Evolutionary conservation across 1,139 yeast species (phyloP), one percentile per base, ranked within the genome.

Genomic region (Geotrichum aggregatum): DNA sequence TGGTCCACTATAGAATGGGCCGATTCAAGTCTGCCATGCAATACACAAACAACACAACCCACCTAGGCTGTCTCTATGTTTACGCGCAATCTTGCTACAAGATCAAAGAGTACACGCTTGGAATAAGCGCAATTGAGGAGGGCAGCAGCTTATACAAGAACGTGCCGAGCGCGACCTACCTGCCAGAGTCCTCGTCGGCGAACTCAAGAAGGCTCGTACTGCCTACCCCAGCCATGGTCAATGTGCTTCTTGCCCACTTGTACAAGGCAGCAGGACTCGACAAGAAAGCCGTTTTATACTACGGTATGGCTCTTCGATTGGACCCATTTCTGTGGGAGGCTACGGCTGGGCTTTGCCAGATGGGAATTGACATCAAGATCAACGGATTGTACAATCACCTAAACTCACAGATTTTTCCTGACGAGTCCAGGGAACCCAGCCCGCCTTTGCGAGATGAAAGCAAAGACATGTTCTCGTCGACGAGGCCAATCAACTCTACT

Each of bases 301-400:
- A 83, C 66, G 77, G 87, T 0, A 79, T 77, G 58, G 87, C 94
- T 0, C 72, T 88, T 53, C 79, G 80, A 55, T 69, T 76, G 54
- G 87, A 92, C 65, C 96, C 95, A 24, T 87, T 76, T 65, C 76
- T 88, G 49, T 89, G 94, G 78, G 97, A 88, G 63, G 91, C 97
- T 0, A 81, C 87, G 57, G 88, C 85, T 60, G 83, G 83, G 42
- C 71, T 92, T 46, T 83, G 92, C 63, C 77, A 77, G 55, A 72
- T 87, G 47, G 69, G 71, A 8, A 62, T 84, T 24, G 78, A 80
- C 56, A 76, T 87, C 24, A 76, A 80, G 49, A 82, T 83, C 7
- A 78, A 79, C 52, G 73, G 84, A 6, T 76, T 87, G 41, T 86
- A 77, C 67, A 78, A 76, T 13, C 58, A 55, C 40, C 47, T 54